Base-by-base conservation (phyloP, 2,329 filamentous ascomycete species). In the Aspergillus sp. region DNA sequence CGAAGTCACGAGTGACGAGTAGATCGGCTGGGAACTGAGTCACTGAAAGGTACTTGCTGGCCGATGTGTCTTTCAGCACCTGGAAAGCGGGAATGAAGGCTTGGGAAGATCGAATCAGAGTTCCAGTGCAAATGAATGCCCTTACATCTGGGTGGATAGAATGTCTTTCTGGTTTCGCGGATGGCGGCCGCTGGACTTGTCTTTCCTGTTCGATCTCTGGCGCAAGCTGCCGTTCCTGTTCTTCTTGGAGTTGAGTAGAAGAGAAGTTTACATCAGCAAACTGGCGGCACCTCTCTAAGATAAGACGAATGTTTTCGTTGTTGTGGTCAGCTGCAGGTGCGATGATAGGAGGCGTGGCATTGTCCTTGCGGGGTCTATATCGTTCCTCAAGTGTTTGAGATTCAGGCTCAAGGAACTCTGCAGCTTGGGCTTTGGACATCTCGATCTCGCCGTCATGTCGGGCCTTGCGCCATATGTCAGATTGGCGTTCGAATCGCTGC, bases 221-320 rank as follows among this genome's bases (percentile, higher is more conserved):
- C 0, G 84, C 78, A 0, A 91, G 74, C 60, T 90, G 88, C 0
- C 87, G 79, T 66, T 91, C 88, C 62, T 90, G 86, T 57, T 91
- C 88, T 64, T 90, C 63, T 15, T 64, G 83, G 73, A 89, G 70
- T 0, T 73, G 71, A 0, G 76, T 73, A 0, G 74, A 65, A 1
- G 68, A 62, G 25, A 78, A 64, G 2, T 70, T 62, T 0, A 62
- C 40, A 3, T 70, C 61, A 1, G 67, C 68, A 53, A 80, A 78
- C 11, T 78, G 67, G 1, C 59, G 49, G 56, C 78, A 81, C 35
- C 61, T 35, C 2, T 47, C 21, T 11, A 54, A 43, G 50, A 79
- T 77, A 14, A 35, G 40, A 8, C 25, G 50, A 15, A 45, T 52
- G 14, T 52, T 52, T 3, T 45, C 27, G 19, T 37, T 52, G 48